Conservation (phyloP, 2,329 filamentous ascomycete species). For the Aspergillus quadrilineatus region DNA sequence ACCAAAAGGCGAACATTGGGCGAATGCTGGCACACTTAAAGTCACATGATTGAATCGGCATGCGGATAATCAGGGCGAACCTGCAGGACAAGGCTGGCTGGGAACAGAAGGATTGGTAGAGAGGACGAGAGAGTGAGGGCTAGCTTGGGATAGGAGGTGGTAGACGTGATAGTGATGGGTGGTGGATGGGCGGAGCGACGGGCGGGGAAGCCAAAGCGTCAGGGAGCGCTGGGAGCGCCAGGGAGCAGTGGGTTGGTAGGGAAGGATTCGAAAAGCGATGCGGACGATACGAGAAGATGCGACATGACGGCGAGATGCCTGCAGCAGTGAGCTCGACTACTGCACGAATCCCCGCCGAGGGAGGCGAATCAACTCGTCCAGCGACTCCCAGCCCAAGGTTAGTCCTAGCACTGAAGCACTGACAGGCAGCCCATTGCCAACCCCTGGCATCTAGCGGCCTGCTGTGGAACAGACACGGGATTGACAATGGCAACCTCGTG, state of each 20-base stretch:
- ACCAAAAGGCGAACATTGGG: conserved; percentile 28
- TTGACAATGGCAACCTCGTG: conserved; percentile 5
- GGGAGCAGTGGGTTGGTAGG: conserved; percentile 1
- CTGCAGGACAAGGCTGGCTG: conserved; percentile 26
- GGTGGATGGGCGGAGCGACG: conserved; percentile 3
- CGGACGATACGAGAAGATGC: conserved; percentile 10
- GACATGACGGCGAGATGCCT: conserved; percentile 20
- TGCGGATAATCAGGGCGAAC: conserved; percentile 35
- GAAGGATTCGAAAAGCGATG: conserved; percentile 9
- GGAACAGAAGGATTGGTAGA: conserved; percentile 24
- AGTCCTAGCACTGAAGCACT: conserved; percentile 7
- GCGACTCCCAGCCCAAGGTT: conserved; percentile 14
- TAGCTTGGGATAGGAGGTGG: conserved; percentile 16
- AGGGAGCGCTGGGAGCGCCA: conserved; percentile 6
- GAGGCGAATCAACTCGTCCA: conserved; percentile 21
- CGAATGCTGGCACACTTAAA: conserved; percentile 20
- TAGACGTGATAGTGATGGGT: not conserved
- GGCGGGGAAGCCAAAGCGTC: conserved; percentile 3
- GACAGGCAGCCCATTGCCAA: conserved; percentile 2
- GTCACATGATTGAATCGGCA: conserved; percentile 40
- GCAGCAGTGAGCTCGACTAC: conserved; percentile 19
- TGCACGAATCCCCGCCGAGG: conserved; percentile 21
- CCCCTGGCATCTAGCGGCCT: conserved; percentile 7
- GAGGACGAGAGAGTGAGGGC: conserved; percentile 5
- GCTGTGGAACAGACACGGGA: conserved; percentile 9